Evolutionary conservation across 2,329 filamentous ascomycete species (phyloP).

Genomic region (Talaromyces sp.): DNA sequence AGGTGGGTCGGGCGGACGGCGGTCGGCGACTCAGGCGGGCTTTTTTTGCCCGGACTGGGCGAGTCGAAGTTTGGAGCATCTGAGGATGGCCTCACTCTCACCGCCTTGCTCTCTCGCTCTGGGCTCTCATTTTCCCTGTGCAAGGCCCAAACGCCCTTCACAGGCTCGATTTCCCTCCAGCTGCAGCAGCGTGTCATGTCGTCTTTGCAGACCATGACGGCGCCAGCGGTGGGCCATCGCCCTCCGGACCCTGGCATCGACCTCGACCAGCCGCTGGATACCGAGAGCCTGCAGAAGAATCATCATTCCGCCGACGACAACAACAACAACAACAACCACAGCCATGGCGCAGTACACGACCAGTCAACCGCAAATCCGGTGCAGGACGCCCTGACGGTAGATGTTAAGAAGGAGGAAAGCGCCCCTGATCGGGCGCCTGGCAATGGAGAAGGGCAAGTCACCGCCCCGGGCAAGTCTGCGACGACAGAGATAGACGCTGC

Average conservation of each 20-base stretch:
- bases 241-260: constrained; percentile 35
- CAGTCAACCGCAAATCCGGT: not conserved
- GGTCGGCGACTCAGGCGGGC: not conserved
- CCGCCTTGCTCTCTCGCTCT: constrained; percentile 18
- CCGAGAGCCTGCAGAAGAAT: not conserved
- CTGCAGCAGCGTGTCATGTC: constrained; percentile 37
- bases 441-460: not conserved
- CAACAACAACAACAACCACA: not conserved
- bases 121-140: constrained; percentile 15
- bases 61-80: constrained; percentile 8
- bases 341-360: not conserved
- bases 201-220: constrained; percentile 44
- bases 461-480: not conserved
- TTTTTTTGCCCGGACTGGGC: constrained; percentile 2
- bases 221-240: constrained; percentile 42
- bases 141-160: constrained; percentile 2
- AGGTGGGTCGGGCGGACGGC: not conserved
- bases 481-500: not conserved
- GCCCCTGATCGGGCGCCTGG: not conserved
- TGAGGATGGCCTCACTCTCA: constrained; percentile 15
- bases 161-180: constrained; percentile 11
- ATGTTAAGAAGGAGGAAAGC: constrained; percentile 3
- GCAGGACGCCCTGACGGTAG: not conserved
- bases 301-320: not conserved
- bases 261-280: constrained; percentile 21